Percentiles rank a stretch among this genome's conserved stretches.
phyloP scores from a whole-genome alignment of 2,329 filamentous ascomycete genomes.

The Phaeophleospora eucalypticola region DNA sequence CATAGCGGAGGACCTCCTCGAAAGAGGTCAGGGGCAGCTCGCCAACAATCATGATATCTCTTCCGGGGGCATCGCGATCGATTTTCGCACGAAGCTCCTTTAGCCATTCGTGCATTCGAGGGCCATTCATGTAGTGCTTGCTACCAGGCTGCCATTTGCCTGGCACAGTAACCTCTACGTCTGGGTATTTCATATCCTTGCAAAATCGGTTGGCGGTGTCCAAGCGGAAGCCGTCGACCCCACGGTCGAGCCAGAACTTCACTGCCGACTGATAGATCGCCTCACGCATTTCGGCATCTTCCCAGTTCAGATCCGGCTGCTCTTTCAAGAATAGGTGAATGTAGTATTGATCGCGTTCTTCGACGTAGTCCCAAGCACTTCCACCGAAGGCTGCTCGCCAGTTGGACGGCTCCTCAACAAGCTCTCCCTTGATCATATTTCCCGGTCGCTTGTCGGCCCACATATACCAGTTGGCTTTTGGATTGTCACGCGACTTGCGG shows the following conservation, averaged over 20 bases:
- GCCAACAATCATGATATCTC: conserved; percentile 46
- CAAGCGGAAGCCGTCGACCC: conserved; percentile 50
- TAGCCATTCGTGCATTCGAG: conserved; percentile 46
- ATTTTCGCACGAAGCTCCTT: conserved; percentile 36
- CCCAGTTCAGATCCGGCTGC: conserved; percentile 86
- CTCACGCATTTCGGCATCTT: conserved; percentile 61
- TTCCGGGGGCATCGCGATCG: conserved; percentile 25
- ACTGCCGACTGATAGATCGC: conserved; percentile 61
- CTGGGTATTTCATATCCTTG: conserved; percentile 24
- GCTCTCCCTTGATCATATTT: conserved; percentile 14
- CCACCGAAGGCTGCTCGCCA: conserved; percentile 61
- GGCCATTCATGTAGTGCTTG: conserved; percentile 31
- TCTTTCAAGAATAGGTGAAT: conserved; percentile 70
- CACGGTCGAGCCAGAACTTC: conserved; percentile 69
- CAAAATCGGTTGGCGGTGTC: conserved; percentile 27
- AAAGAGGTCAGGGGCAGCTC: conserved; percentile 48
- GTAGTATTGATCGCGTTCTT: conserved; percentile 70
- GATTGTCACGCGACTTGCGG: conserved; percentile 45
- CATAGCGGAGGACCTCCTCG: conserved; percentile 50
- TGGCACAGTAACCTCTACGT: conserved; percentile 17
- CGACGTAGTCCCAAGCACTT: conserved; percentile 66
- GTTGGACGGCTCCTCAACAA: conserved; percentile 66
- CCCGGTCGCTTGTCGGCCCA: conserved; percentile 49
- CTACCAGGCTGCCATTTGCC: conserved; percentile 23
- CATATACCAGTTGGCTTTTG: conserved; percentile 55